Conservation (phyloP, 352 stramenopile species). For the Globisporangium lucens region DNA sequence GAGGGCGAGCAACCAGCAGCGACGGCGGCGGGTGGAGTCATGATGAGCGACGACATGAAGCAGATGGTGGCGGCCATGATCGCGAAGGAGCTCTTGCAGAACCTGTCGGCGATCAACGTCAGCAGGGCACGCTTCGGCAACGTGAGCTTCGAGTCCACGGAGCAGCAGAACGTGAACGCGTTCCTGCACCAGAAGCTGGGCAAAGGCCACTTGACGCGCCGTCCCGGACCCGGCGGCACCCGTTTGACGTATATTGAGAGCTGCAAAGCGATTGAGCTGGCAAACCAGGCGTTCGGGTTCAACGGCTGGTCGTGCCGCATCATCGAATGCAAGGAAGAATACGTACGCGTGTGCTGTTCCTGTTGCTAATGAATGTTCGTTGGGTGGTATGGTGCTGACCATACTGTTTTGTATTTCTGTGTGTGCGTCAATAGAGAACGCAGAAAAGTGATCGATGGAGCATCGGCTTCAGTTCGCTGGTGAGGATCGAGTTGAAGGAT, state of each 20-base stretch:
- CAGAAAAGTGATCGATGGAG: slow-evolving; percentile 72
- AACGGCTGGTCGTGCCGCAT: slow-evolving; percentile 86
- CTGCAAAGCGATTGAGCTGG: slow-evolving; percentile 87
- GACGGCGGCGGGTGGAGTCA: neutral
- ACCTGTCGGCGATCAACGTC: neutral
- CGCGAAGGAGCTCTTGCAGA: slow-evolving; percentile 32
- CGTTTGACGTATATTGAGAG: slow-evolving; percentile 88
- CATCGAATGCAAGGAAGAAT: slow-evolving; percentile 85
- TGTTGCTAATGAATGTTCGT: neutral
- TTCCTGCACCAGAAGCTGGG: slow-evolving; percentile 85
- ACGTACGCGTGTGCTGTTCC: slow-evolving; percentile 40
- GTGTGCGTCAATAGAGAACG: slow-evolving; percentile 37
- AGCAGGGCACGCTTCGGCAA: slow-evolving; percentile 46
- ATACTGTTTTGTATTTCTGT: neutral
- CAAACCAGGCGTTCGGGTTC: slow-evolving; percentile 87
- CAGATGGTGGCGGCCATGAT: slow-evolving; percentile 38
- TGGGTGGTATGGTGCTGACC: neutral
- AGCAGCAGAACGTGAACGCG: slow-evolving; percentile 56
- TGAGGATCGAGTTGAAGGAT: slow-evolving; percentile 86
- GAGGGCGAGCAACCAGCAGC: neutral
- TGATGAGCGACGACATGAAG: slow-evolving; percentile 30
- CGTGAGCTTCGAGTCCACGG: slow-evolving; percentile 42
- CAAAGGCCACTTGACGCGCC: slow-evolving; percentile 63
- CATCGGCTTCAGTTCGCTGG: slow-evolving; percentile 71
- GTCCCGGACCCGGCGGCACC: slow-evolving; percentile 64